Evolutionary conservation across 2,329 filamentous ascomycete genomes (phyloP).

Genomic region (Colletotrichum tanaceti): DNA sequence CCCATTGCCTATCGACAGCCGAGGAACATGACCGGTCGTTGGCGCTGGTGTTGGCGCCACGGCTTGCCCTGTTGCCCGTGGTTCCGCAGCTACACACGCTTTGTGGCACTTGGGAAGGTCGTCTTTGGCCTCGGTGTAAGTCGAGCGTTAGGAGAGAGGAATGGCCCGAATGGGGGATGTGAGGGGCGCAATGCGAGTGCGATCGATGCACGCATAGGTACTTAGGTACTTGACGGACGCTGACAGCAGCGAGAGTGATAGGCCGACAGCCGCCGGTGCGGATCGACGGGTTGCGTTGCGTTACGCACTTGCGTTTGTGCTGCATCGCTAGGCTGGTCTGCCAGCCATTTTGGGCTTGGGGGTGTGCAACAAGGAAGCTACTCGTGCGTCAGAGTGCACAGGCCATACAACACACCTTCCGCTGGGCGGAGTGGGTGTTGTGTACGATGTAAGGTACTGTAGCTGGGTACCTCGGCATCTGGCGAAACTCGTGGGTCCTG

Average conservation of each 20-base stretch:
- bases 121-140: conserved; percentile 31
- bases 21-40: conserved; percentile 25
- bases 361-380: conserved; percentile 2
- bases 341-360: neutral
- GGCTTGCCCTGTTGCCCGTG: conserved; percentile 23
- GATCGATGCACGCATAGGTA: neutral
- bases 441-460: too few relatives aligned
- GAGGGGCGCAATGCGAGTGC: conserved; percentile 12
- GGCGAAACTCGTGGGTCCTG: conserved; percentile 35
- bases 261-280: conserved; percentile 1
- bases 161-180: neutral
- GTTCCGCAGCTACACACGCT: conserved; percentile 18
- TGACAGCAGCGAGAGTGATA: neutral
- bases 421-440: too few relatives aligned
- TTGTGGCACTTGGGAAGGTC: neutral
- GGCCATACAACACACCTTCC: too few relatives aligned
- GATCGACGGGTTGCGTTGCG: conserved; percentile 5
- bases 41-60: neutral
- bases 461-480: conserved; percentile 37
- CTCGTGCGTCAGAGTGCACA: too few relatives aligned
- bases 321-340: conserved; percentile 30
- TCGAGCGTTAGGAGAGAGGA: neutral
- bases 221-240: too few relatives aligned
- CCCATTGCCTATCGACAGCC: conserved; percentile 15
- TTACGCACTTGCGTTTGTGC: conserved; percentile 22